Conservation (phyloP, 805 yeast species). For the Candida rishiriensis region DNA sequence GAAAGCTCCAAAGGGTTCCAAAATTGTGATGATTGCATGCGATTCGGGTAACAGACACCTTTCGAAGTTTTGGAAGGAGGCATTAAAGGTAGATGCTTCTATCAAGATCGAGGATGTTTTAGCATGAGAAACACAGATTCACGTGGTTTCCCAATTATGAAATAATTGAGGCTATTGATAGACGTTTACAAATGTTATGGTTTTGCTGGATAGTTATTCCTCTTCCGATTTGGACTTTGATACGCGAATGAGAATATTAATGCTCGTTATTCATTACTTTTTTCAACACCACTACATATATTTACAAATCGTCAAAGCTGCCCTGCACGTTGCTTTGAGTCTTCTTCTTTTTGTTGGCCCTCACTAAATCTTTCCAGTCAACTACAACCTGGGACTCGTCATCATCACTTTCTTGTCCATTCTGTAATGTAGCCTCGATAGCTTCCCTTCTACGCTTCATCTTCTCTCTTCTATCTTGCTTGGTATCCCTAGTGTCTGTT, state of each 20-base stretch:
- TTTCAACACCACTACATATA: not conserved
- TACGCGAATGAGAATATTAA: too few relatives aligned
- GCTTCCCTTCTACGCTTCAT: slow-evolving; percentile 63
- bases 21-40: slow-evolving; percentile 81
- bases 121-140: slow-evolving; percentile 13
- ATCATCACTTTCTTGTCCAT: slow-evolving; percentile 31
- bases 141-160: too few relatives aligned
- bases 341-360: slow-evolving; percentile 54
- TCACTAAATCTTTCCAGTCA: slow-evolving; percentile 88
- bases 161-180: not conserved
- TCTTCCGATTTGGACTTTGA: too few relatives aligned
- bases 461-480: slow-evolving; percentile 61
- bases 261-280: too few relatives aligned
- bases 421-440: slow-evolving; percentile 49
- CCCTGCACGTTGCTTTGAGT: slow-evolving; percentile 40
- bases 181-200: too few relatives aligned
- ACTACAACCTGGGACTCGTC: slow-evolving; percentile 41
- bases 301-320: slow-evolving; percentile 54
- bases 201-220: too few relatives aligned
- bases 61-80: slow-evolving; percentile 87
- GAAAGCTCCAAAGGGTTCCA: slow-evolving; percentile 50
- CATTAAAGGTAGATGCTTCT: slow-evolving; percentile 35
- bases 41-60: slow-evolving; percentile 90
- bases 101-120: slow-evolving; percentile 36
- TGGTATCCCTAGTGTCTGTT: slow-evolving; percentile 54